Evolutionary conservation across 345 rosid species (phyloP).

Genomic region (Hibiscus mutabilis): DNA sequence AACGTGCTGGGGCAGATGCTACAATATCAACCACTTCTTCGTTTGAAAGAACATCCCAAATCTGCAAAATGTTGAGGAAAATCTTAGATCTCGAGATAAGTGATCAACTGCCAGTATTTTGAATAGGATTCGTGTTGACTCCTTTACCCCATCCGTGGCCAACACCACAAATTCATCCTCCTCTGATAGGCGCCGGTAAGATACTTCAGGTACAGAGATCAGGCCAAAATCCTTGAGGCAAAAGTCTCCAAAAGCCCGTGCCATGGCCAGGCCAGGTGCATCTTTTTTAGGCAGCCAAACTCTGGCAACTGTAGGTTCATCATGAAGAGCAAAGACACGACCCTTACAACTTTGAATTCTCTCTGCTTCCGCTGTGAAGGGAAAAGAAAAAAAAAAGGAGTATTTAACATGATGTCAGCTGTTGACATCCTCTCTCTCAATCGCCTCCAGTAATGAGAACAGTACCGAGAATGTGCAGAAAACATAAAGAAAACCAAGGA

Average conservation of each 20-base stretch:
- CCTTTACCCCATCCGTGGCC: conserved; percentile 92
- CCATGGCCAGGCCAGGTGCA: conserved; percentile 99
- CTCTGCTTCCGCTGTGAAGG: conserved; percentile 62
- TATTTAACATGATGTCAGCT: background rate
- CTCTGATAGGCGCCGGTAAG: conserved; percentile 54
- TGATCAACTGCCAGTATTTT: background rate
- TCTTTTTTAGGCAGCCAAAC: conserved; percentile 93
- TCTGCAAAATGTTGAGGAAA: conserved; percentile 27
- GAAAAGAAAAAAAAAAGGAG: background rate
- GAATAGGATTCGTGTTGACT: background rate
- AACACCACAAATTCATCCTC: conserved; percentile 83
- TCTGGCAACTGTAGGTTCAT: conserved; percentile 93
- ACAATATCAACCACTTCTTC: conserved; percentile 76
- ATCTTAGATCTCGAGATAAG: background rate
- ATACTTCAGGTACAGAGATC: conserved; percentile 89
- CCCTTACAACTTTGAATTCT: conserved; percentile 79
- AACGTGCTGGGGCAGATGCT: conserved; percentile 60
- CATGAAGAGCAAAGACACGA: conserved; percentile 87
- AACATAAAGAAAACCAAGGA: background rate
- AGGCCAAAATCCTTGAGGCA: conserved; percentile 95
- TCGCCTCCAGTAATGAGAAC: background rate
- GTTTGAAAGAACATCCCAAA: conserved; percentile 96
- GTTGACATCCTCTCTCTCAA: background rate
- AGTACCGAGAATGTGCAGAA: background rate
- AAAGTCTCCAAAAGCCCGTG: conserved; percentile 98